phyloP scores from a whole-genome alignment of 169 alveolate species.

The Eimeria zaria region DNA sequence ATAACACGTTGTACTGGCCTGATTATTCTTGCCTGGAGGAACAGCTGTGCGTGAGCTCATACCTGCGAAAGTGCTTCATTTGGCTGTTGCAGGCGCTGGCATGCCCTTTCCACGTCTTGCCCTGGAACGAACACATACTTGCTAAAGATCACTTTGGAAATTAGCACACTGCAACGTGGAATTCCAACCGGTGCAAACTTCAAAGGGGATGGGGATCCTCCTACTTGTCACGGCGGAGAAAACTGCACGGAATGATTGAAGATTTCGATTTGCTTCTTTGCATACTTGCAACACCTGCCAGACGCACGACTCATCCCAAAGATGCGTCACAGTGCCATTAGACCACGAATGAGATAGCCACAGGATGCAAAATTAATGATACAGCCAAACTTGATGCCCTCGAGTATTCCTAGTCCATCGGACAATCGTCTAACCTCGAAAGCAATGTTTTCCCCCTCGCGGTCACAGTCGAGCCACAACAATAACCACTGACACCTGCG shows the following conservation, averaged over 20 bases:
- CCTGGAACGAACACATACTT: conserved; percentile 40
- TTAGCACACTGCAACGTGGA: neutral
- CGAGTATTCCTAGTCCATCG: neutral
- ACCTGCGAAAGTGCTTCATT: conserved; percentile 92
- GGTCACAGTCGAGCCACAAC: conserved; percentile 98
- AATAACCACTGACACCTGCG: conserved; percentile 86
- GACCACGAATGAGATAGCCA: neutral
- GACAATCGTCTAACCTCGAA: conserved; percentile 92
- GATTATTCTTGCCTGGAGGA: neutral
- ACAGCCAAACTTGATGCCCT: neutral
- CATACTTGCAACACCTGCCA: conserved; percentile 93
- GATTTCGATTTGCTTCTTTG: conserved; percentile 86
- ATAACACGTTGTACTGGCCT: neutral
- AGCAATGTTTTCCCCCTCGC: conserved; percentile 99
- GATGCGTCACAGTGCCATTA: neutral
- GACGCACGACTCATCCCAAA: neutral
- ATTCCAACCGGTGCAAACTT: neutral
- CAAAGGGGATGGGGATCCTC: neutral
- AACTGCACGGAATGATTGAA: conserved; percentile 94
- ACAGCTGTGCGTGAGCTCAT: neutral
- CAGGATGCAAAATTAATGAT: neutral
- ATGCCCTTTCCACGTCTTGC: conserved; percentile 93
- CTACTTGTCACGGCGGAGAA: conserved; percentile 96
- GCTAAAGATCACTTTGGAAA: neutral
- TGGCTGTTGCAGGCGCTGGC: conserved; percentile 93